These are phyloP conservation scores for Cavenderia fasciculata DNA, from an alignment of 78 protist genomes.

Conservation along the genomic window DNA sequence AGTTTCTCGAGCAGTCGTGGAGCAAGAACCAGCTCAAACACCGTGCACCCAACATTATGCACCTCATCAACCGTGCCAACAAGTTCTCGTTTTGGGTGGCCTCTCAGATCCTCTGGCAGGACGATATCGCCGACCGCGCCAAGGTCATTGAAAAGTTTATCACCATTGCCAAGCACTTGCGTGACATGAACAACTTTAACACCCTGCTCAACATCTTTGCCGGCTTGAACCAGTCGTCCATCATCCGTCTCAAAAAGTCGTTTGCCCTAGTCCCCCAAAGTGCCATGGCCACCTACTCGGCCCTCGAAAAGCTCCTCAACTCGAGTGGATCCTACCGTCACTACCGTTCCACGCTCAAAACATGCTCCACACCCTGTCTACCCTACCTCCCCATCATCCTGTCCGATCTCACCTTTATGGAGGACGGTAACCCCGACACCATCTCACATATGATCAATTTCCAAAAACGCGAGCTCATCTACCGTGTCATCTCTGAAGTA, in stretches of 20 bases:
- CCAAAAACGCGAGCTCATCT: slow-evolving; percentile 78
- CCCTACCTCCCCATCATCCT: slow-evolving; percentile 73
- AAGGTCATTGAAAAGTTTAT: slow-evolving; percentile 67
- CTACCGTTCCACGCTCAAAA: slow-evolving; percentile 48
- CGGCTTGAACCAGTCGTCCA: slow-evolving; percentile 72
- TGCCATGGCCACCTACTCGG: slow-evolving; percentile 6
- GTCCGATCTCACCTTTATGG: slow-evolving; percentile 84
- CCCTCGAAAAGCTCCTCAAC: slow-evolving; percentile 72
- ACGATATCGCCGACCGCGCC: slow-evolving; percentile 40
- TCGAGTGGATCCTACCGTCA: slow-evolving; percentile 55
- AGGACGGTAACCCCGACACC: slow-evolving; percentile 87
- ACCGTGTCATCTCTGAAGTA: slow-evolving; percentile 69
- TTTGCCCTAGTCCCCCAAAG: slow-evolving; percentile 48
- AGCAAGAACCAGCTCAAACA: slow-evolving; percentile 59
- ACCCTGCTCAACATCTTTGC: slow-evolving; percentile 72
- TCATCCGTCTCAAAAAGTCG: slow-evolving; percentile 69
- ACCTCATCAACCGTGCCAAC: slow-evolving; percentile 73
- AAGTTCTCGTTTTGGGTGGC: slow-evolving; percentile 79
- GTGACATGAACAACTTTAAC: slow-evolving; percentile 81
- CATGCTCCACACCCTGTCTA: slow-evolving; percentile 12
- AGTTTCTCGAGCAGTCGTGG: slow-evolving; percentile 78
- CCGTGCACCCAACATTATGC: slow-evolving; percentile 61
- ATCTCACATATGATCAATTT: slow-evolving; percentile 70
- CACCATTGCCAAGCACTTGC: slow-evolving; percentile 39
- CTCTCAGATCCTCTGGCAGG: slow-evolving; percentile 71